phyloP scores from a whole-genome alignment of 176 grass and related monocot genomes.

The Oryza meridionalis region DNA sequence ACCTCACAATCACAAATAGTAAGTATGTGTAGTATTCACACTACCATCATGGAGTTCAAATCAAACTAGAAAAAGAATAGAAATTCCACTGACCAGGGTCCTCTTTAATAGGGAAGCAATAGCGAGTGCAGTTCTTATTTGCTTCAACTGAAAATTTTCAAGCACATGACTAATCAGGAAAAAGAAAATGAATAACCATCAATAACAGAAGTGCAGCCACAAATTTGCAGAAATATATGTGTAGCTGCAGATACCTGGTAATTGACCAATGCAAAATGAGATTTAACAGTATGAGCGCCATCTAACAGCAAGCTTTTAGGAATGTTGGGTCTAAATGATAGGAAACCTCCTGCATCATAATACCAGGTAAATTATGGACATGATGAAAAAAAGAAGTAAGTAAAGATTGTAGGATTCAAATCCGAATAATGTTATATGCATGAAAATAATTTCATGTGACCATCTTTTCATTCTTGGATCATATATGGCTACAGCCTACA shows the following conservation, averaged over 20 bases:
- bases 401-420: neutral
- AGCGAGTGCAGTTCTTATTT: constrained; percentile 86
- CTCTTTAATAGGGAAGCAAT: constrained; percentile 80
- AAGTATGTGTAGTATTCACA: neutral
- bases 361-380: constrained; percentile 13
- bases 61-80: constrained; percentile 17
- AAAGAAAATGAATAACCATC: neutral
- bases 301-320: constrained; percentile 81
- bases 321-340: constrained; percentile 91
- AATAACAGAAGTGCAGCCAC: neutral
- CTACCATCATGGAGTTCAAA: constrained; percentile 20
- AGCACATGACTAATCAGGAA: constrained; percentile 43
- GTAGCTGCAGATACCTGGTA: constrained; percentile 63
- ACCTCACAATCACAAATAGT: constrained; percentile 3
- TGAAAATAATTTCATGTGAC: neutral
- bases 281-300: constrained; percentile 75
- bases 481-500: neutral
- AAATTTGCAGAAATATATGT: constrained; percentile 21
- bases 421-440: neutral
- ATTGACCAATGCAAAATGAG: constrained; percentile 89
- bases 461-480: neutral
- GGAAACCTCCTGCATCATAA: constrained; percentile 76
- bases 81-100: constrained; percentile 74
- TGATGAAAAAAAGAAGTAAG: constrained; percentile 8
- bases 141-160: constrained; percentile 78